Evolutionary conservation across 2,329 filamentous ascomycete species (phyloP), one percentile per base, ranked within the genome.

Genomic region (Pseudocercospora eumusae): DNA sequence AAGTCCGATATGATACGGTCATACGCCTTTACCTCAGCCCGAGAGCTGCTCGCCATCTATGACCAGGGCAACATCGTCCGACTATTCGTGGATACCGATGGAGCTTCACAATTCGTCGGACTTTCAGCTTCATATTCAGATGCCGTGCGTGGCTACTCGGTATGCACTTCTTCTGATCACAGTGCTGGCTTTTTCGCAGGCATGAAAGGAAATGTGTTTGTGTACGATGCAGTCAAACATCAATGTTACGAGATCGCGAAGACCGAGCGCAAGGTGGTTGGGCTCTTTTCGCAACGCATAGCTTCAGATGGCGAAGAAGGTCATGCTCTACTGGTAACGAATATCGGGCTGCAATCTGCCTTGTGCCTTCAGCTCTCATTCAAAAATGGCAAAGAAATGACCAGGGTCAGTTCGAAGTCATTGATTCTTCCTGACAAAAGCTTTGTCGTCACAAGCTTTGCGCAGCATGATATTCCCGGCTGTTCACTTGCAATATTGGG

Each of bases 371-470:
- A 45, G 31, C 8, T 54, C 5, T 33, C 23, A 1, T 36, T 4
- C 27, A 18, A 20, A 45, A 25, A 8, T 31, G 13, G 25, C 6
- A 42, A 56, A 15, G 18, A 6, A 8, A 21, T 50, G 18, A 23
- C 25, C 11, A 25, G 25, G 7, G 23, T 33, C 20, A 18, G 11
- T 1, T 28, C n/a, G 5, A 21, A 13, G 5, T 1, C 20, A 57
- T 42, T 57, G 55, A 42, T n/a, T 7, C 21, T 11, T 21, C 57
- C 65, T 13, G 79, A 81, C 4, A 67, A 77, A 2, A 77, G 76
- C 4, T 84, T 86, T 57, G 71, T 79, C 1, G 78, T 86, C 13
- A 84, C 84, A 18, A 83, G 81, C 64, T 82, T 82, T 59, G 72
- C 73, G 18, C 70, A 44, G 21, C 52, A 47, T 18, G 44, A 47